Conservation (phyloP, 768 basidiomycete genomes). For the Phaeotremella fagi region DNA sequence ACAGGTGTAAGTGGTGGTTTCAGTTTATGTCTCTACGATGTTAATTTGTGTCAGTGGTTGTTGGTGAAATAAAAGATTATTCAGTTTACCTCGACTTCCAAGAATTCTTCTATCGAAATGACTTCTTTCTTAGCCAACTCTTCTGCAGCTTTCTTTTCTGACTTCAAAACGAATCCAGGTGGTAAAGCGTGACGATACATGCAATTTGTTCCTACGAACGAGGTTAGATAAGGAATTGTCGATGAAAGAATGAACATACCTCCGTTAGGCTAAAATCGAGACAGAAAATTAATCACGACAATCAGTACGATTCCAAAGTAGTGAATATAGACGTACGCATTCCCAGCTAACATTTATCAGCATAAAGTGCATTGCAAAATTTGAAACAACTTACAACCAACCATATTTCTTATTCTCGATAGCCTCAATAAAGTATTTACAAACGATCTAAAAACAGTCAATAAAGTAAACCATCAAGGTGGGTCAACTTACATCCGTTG, state of each 20-base stretch:
- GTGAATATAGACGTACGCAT: slow-evolving; percentile 44
- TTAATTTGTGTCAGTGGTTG: not conserved
- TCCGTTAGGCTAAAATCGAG: slow-evolving; percentile 1
- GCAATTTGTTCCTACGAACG: slow-evolving; percentile 58
- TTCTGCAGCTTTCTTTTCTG: slow-evolving; percentile 83
- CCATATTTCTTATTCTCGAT: slow-evolving; percentile 81
- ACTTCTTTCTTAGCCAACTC: slow-evolving; percentile 77
- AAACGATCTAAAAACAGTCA: slow-evolving; percentile 68
- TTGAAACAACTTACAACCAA: slow-evolving; percentile 47
- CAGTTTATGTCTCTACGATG: slow-evolving; percentile 80
- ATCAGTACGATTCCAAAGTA: too few species aligned
- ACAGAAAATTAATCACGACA: too few species aligned
- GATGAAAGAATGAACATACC: too few species aligned
- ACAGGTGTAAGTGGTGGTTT: slow-evolving; percentile 71
- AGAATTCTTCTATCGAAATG: slow-evolving; percentile 92
- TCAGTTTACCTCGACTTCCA: slow-evolving; percentile 84
- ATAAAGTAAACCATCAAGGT: not conserved
- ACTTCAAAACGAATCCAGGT: slow-evolving; percentile 91
- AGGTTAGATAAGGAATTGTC: not conserved
- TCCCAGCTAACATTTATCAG: slow-evolving; percentile 41
- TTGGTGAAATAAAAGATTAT: not conserved
- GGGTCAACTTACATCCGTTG: slow-evolving; percentile 67
- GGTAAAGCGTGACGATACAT: slow-evolving; percentile 94
- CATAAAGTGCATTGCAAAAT: not conserved
- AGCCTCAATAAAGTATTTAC: slow-evolving; percentile 94